Conservation (phyloP, 2,329 filamentous ascomycete genomes). For the Seiridium cupressi region DNA sequence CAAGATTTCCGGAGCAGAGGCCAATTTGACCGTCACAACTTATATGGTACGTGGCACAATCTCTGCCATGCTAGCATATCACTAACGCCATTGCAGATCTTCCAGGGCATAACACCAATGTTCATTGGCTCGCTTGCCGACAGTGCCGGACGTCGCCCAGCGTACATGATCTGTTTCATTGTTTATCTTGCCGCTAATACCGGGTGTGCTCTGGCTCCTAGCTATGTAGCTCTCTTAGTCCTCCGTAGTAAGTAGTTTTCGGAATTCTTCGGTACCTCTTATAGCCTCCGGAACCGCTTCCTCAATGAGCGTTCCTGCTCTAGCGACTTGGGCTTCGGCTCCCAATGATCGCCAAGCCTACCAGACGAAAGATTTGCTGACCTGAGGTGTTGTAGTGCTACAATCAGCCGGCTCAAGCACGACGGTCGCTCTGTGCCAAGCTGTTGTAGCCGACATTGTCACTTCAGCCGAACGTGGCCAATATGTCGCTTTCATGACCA, state of each 20-base stretch:
- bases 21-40: constrained; percentile 33
- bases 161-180: constrained; percentile 44
- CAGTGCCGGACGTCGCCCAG: constrained; percentile 41
- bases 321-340: neutral
- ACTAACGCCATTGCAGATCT: constrained; percentile 11
- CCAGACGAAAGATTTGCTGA: neutral
- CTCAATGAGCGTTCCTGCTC: no score
- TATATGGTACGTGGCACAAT: constrained; percentile 24
- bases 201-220: constrained; percentile 42
- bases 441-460: constrained; percentile 55
- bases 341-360: neutral
- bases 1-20: constrained; percentile 29
- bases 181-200: constrained; percentile 45
- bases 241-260: constrained; percentile 28
- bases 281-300: neutral
- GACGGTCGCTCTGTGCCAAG: constrained; percentile 50
- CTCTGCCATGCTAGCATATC: neutral
- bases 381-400: constrained; percentile 27
- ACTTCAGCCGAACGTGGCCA: constrained; percentile 54
- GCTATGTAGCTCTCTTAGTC: constrained; percentile 42
- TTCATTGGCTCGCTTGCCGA: constrained; percentile 50
- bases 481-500: constrained; percentile 47
- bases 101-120: constrained; percentile 47
- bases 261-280: neutral
- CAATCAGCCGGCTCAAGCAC: constrained; percentile 52